Base-by-base conservation (phyloP, 257 asterid genomes). In the Datura wrightii region DNA sequence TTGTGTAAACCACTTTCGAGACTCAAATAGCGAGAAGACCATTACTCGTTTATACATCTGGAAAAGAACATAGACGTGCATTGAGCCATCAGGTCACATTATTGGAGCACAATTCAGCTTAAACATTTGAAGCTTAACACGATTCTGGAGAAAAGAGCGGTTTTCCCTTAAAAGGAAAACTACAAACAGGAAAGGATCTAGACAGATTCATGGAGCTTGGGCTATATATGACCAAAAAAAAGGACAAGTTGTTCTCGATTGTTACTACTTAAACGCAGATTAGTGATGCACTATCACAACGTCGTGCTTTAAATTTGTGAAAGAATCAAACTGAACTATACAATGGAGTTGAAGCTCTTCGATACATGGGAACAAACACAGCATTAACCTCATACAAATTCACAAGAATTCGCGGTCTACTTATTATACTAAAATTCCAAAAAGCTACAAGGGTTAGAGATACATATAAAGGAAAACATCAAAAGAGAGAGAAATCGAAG, bases 1-100 rank as follows among this genome's bases (percentile, higher is more conserved):
- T 78, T 78, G 82, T 14, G 63, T 78, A 34, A 52, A 14, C 82
- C 82, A 78, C 14, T 52, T 78, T 78, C 15, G 82, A 52, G 82
- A 78, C 82, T 78, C 63, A 52, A 14, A 31, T 78, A 78, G 19
- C 2, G 60, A 74, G 81, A 74, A 46, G 19, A 46, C 42, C 81
- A 52, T 78, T 63, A 78, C 39, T 44, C 15, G 2, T 76, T 52
- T 76, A 3, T 50, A 63, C 16, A 52, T 78, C 82, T 78, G 82
- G 82, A 78, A 78, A 78, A 78, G 82, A 78, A 50, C 19, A 78
- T 46, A 52, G 63, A 78, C 5, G 48, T 52, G 82, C 31, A 24
- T 24, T 24, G 31, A 24, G 31, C 31, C 31, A 24, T 24, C 31
- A 24, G 31, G 31, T 24, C 31, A 24, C 31, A 24, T 24, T 24